A percentile compares a stretch with the other conserved stretches of the same genome.
Evolutionary conservation across 441 rosid genomes (phyloP).

Genomic region (Daphne laureola): DNA sequence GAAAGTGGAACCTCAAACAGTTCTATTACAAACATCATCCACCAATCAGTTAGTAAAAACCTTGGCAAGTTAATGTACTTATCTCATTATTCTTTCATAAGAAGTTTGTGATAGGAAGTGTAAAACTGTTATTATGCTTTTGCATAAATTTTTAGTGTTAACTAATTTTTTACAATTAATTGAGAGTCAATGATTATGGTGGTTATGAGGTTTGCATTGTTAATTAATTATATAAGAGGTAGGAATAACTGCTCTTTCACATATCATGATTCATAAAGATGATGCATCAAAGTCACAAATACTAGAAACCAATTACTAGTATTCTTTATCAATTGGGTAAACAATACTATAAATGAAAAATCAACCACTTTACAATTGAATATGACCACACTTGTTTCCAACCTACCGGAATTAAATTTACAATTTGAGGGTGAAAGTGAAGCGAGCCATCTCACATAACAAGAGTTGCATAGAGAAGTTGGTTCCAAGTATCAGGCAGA

Average conservation of each 20-base stretch:
- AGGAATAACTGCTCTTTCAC: too few species aligned
- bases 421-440: conserved; percentile 11
- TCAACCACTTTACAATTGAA: conserved; percentile 33
- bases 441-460: conserved; percentile 34
- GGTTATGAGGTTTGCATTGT: too few species aligned
- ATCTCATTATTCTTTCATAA: background rate
- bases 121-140: too few species aligned
- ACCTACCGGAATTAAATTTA: conserved; percentile 9
- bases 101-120: background rate
- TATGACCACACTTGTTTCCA: conserved; percentile 13
- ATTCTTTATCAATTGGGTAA: background rate
- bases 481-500: conserved; percentile 75
- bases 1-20: too few species aligned
- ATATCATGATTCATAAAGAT: too few species aligned
- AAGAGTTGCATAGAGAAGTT: conserved; percentile 64
- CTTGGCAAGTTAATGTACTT: too few species aligned
- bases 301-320: conserved; percentile 8
- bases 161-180: too few species aligned
- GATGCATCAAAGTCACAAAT: background rate
- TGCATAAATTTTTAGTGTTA: too few species aligned
- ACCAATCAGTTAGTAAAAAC: too few species aligned
- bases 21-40: too few species aligned
- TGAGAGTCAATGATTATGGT: too few species aligned
- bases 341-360: conserved; percentile 1
- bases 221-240: too few species aligned